These are phyloP conservation scores for Carnegiea gigantea DNA, from an alignment of 179 eudicot species.

Conservation along the genomic window DNA sequence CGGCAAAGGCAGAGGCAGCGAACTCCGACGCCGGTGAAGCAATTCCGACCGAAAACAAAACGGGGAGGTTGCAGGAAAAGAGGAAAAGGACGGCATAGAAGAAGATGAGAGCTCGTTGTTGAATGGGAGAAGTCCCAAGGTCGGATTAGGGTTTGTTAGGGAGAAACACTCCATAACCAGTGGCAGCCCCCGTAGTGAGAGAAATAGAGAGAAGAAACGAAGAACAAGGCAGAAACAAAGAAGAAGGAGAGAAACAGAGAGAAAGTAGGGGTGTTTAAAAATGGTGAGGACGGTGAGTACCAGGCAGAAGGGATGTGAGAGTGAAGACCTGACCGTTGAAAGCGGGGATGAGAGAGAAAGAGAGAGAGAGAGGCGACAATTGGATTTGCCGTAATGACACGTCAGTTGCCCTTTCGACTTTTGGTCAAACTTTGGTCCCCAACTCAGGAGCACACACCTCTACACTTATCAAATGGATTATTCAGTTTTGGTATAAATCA, in stretches of 20 bases:
- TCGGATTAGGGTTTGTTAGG: constrained; percentile 35
- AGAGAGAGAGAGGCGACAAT: background rate
- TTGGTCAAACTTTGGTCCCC: too few species aligned
- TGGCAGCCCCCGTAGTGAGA: background rate
- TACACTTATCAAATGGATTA: too few species aligned
- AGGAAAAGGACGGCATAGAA: constrained; percentile 25
- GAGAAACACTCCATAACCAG: constrained; percentile 9
- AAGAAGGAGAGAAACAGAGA: too few species aligned
- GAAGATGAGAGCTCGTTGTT: constrained; percentile 21
- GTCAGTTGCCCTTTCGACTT: too few species aligned
- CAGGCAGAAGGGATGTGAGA: background rate
- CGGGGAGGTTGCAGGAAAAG: constrained; percentile 18
- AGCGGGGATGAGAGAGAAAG: background rate
- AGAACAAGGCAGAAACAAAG: background rate
- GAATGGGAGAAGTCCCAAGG: constrained; percentile 10
- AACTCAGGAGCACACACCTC: too few species aligned
- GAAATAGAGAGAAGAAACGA: background rate
- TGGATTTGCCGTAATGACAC: too few species aligned
- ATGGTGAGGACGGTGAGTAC: background rate
- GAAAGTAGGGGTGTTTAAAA: too few species aligned
- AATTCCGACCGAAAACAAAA: constrained; percentile 10
- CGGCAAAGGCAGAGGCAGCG: background rate
- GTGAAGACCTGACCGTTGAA: too few species aligned
- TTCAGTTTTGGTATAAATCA: too few species aligned
- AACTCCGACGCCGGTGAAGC: constrained; percentile 5